Evolutionary conservation across 768 basidiomycete species (phyloP).

Genomic region (Lactarius hengduanensis): DNA sequence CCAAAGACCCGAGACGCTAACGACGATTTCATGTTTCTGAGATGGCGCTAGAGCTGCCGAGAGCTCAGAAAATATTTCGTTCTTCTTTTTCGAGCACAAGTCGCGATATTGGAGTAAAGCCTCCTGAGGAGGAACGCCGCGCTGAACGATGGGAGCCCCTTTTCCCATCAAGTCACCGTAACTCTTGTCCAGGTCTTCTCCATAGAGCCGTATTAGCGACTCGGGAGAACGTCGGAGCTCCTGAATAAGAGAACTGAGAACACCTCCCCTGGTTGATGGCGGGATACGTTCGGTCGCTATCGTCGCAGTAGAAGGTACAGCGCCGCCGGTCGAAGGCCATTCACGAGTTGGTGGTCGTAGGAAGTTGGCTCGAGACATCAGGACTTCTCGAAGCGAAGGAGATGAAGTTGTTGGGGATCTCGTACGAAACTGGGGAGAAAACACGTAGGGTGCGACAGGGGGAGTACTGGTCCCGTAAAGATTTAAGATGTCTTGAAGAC

Average conservation of each 20-base stretch:
- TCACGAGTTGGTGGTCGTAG: too few species aligned
- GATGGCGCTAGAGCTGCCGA: neutral
- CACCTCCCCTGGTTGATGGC: neutral
- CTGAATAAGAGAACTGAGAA: neutral
- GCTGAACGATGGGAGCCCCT: neutral
- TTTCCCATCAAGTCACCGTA: neutral
- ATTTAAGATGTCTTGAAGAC: neutral
- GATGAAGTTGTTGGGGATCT: neutral
- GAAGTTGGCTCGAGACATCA: neutral
- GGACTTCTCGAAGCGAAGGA: neutral
- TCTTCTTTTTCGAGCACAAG: neutral
- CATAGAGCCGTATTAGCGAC: conserved; percentile 5
- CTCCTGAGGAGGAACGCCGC: neutral
- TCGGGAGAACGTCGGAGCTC: conserved; percentile 7
- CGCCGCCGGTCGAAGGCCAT: neutral
- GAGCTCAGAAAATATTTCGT: conserved; percentile 1
- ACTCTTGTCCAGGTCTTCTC: conserved; percentile 12
- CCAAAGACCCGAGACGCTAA: conserved; percentile 3
- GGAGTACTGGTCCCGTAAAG: neutral
- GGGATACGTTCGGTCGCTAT: neutral
- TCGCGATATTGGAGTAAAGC: neutral
- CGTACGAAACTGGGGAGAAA: neutral
- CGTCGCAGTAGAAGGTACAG: neutral
- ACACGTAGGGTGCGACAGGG: neutral
- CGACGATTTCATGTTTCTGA: neutral